Evolutionary conservation across 192 early-diverging fungal genomes (phyloP).

Genomic region (Podila horticola): DNA sequence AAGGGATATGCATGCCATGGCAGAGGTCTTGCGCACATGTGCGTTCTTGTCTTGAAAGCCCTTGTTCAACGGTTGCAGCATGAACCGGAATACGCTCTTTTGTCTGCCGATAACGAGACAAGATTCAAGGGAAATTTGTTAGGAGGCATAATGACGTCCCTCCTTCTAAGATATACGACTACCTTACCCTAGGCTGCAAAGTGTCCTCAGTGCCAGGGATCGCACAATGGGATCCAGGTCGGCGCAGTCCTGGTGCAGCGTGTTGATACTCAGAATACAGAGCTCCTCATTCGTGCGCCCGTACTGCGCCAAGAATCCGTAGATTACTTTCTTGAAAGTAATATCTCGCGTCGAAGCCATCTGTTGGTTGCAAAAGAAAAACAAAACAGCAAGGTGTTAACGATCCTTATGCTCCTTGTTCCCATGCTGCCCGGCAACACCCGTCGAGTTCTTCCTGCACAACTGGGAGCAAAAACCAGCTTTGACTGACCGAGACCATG

Average conservation of each 20-base stretch:
- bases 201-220: conserved; percentile 48
- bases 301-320: conserved; percentile 40
- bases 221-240: conserved; percentile 49
- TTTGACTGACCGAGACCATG: conserved; percentile 41
- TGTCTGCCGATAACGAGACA: conserved; percentile 3
- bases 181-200: conserved; percentile 51
- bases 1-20: conserved; percentile 45
- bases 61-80: conserved; percentile 43
- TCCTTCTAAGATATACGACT: background rate
- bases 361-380: conserved; percentile 7
- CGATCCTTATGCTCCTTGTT: no score
- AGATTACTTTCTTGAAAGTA: conserved; percentile 42
- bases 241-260: conserved; percentile 49
- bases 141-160: background rate
- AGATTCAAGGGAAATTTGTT: background rate
- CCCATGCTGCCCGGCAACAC: no score
- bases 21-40: conserved; percentile 54
- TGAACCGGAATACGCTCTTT: conserved; percentile 37
- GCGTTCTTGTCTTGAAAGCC: conserved; percentile 52
- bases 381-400: background rate
- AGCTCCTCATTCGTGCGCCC: conserved; percentile 48
- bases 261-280: conserved; percentile 51
- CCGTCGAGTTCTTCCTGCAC: no score
- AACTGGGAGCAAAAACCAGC: background rate
- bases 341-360: conserved; percentile 52